Base-by-base conservation (phyloP, 805 yeast genomes). In the Metschnikowia lachancei region DNA sequence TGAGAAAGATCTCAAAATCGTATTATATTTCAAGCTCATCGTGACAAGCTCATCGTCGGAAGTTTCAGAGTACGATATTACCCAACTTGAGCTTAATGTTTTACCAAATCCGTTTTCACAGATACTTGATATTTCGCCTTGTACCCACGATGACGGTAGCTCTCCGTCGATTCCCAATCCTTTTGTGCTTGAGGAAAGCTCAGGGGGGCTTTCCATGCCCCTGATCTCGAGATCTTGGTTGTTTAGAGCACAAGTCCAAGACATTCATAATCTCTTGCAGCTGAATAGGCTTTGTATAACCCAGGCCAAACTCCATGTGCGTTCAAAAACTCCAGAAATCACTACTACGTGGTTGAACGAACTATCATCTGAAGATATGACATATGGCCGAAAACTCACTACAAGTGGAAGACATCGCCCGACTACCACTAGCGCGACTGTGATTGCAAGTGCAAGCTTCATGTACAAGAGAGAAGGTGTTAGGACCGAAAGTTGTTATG, bases 371-470 rank as follows among this genome's bases (percentile, higher is more conserved):
- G 20, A 17, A 4, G 44, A 43, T 4, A 18, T 7, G 16, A 13
- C 10, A 3, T 31, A 46, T 4, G 19, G 31, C 26, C 63, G 65
- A 31, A 40, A 51, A 12, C 70, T 73, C 49, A 50, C 59, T 30
- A 72, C 79, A 2, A 56, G 58, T 22, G 67, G 75, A 37, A 64
- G 59, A 37, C 70, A 66, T 50, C 72, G 70, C 13, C 64, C 63
- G 29, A 60, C 71, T 0, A 73, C 71, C 47, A 58, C 78, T 42
- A 71, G 65, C 41, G 70, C 47, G 3, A 39, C 39, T 7, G 32
- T 55, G n/a, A 32, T 35, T 4, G 46, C 40, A 1, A 28, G 32
- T 14, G 55, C 71, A 3, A 55, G 26, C 19, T 43, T 46, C 18
- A 9, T 3, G 2, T 53, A 50, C 43, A 41, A 38, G 4, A 26